Evolutionary conservation across 2,329 filamentous ascomycete genomes (phyloP).

Genomic region (Rhynchosporium secalis): DNA sequence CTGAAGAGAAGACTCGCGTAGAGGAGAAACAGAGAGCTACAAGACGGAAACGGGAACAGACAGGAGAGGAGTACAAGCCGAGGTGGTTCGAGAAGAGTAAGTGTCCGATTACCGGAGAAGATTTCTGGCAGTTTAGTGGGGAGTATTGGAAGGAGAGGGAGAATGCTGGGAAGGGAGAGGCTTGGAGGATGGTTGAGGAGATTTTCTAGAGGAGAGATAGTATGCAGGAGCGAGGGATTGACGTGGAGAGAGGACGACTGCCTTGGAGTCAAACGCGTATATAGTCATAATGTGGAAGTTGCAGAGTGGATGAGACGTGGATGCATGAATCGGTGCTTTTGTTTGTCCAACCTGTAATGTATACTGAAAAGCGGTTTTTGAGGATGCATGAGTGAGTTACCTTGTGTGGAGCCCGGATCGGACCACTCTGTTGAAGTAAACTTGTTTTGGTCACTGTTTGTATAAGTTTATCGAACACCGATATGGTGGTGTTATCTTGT

Average conservation of each 20-base stretch:
- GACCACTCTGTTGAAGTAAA: not conserved
- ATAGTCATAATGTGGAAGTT: not conserved
- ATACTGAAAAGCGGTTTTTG: not conserved
- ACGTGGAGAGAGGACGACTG: not conserved
- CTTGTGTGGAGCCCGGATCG: not conserved
- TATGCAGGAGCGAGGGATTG: not conserved
- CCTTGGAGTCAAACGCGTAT: not conserved
- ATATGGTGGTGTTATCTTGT: too few species aligned
- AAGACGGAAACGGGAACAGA: constrained; percentile 69
- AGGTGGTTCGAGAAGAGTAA: constrained; percentile 78
- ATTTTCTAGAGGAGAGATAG: constrained; percentile 36
- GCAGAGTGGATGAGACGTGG: not conserved
- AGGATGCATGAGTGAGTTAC: not conserved
- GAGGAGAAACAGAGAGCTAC: constrained; percentile 87
- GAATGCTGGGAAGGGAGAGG: constrained; percentile 33
- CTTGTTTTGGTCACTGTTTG: too few species aligned
- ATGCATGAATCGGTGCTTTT: not conserved
- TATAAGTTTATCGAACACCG: too few species aligned
- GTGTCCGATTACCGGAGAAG: constrained; percentile 80
- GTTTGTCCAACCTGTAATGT: not conserved
- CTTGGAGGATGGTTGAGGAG: constrained; percentile 41
- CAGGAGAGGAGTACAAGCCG: constrained; percentile 78
- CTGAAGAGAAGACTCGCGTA: constrained; percentile 88
- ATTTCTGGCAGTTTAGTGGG: constrained; percentile 86
- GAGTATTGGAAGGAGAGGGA: constrained; percentile 79